These are phyloP conservation scores for Hanseniaspora sp. DNA, from an alignment of 1,139 yeast species.

Conservation along the genomic window DNA sequence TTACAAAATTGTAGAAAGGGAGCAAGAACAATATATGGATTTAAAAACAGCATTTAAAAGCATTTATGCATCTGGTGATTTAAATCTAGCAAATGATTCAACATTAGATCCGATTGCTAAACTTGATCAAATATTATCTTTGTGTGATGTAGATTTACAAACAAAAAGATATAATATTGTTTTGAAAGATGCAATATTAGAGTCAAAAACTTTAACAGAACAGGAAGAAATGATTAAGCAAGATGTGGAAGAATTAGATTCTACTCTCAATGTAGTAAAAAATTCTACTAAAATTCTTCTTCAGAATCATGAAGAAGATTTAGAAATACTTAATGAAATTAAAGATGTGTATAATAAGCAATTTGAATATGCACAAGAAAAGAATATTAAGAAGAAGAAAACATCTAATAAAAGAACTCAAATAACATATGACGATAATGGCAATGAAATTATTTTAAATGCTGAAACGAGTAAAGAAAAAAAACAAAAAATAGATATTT, in stretches of 20 bases:
- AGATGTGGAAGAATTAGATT: neutral
- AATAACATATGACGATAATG: no score
- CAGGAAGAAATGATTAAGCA: neutral
- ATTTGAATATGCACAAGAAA: neutral
- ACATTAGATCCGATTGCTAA: neutral
- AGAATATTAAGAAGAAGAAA: neutral
- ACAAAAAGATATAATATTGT: constrained; percentile 3
- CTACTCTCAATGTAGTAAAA: neutral
- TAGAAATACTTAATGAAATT: neutral
- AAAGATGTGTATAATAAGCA: neutral
- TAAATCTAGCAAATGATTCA: neutral
- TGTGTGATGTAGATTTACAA: neutral
- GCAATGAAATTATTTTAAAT: no score
- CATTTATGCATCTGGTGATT: neutral
- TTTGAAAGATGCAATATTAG: neutral
- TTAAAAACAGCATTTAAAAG: constrained; percentile 3
- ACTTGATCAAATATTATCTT: neutral
- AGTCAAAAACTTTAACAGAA: neutral
- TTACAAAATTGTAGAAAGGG: neutral
- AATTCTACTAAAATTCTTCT: neutral
- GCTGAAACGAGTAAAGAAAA: neutral
- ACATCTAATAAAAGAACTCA: neutral
- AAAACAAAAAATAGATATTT: no score
- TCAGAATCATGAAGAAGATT: neutral
- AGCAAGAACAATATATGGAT: neutral